These are phyloP conservation scores for Biscogniauxia marginata DNA, from an alignment of 2,329 filamentous ascomycete species.

Conservation along the genomic window DNA sequence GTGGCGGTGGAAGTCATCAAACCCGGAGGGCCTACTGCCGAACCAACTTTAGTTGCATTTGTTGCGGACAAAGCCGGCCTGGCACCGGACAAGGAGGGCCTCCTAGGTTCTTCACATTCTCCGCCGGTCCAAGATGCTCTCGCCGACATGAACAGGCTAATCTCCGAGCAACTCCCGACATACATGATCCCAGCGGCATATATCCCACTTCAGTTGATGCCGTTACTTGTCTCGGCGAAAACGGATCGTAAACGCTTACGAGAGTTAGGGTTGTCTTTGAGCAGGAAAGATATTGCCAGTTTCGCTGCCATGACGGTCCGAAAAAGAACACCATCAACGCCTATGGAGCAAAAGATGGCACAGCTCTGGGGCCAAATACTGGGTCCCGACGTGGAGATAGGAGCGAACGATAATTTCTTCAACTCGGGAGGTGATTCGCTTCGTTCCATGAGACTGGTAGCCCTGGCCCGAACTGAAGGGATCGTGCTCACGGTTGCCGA, in stretches of 20 bases:
- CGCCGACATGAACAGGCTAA: conserved; percentile 20
- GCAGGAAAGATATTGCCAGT: conserved; percentile 39
- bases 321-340: conserved; percentile 37
- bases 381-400: conserved; percentile 31
- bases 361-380: conserved; percentile 40
- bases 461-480: conserved; percentile 39
- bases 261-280: conserved; percentile 42
- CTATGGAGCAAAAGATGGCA: conserved; percentile 38
- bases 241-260: conserved; percentile 49
- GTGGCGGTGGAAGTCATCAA: conserved; percentile 49
- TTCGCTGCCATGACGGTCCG: conserved; percentile 32
- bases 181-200: conserved; percentile 51
- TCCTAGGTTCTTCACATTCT: conserved; percentile 27
- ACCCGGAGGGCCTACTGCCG: conserved; percentile 38
- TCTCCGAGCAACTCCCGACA: conserved; percentile 36
- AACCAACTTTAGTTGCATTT: conserved; percentile 48
- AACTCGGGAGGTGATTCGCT: conserved; percentile 45
- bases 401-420: conserved; percentile 34
- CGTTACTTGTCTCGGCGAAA: conserved; percentile 48
- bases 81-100: conserved; percentile 22
- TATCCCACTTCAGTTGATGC: conserved; percentile 45
- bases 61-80: conserved; percentile 32
- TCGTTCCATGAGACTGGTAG: conserved; percentile 50
- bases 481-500: conserved; percentile 44
- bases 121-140: conserved; percentile 29